Evolutionary conservation across 1,284 basidiomycete genomes (phyloP).

Genomic region (Cryptococcus neoformans): DNA sequence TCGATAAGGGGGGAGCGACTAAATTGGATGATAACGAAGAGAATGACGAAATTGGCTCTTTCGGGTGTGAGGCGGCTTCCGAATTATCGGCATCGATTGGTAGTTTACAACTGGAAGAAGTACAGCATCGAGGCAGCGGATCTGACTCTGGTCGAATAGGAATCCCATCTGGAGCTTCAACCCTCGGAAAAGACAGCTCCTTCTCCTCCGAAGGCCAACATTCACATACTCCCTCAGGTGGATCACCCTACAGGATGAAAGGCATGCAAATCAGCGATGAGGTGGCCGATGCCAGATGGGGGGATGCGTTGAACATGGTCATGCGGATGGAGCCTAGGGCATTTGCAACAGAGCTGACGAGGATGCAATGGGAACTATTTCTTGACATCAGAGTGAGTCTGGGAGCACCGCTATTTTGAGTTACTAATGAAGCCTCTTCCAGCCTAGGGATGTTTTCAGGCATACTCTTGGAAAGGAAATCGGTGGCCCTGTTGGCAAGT

Average conservation of each 20-base stretch:
- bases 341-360: slow-evolving; percentile 47
- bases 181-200: background rate
- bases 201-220: background rate
- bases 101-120: slow-evolving; percentile 8
- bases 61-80: background rate
- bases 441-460: slow-evolving; percentile 45
- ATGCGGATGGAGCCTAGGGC: slow-evolving; percentile 27
- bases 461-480: slow-evolving; percentile 48
- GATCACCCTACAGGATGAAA: background rate
- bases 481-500: slow-evolving; percentile 36
- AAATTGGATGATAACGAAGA: background rate
- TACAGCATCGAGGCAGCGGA: background rate
- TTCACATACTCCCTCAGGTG: background rate
- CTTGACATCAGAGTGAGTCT: slow-evolving; percentile 35
- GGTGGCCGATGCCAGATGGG: slow-evolving; percentile 16
- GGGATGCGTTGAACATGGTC: slow-evolving; percentile 15
- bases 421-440: background rate
- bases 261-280: slow-evolving; percentile 7
- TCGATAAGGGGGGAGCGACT: slow-evolving; percentile 23
- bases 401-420: background rate
- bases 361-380: slow-evolving; percentile 47
- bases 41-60: background rate
- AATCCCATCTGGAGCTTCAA: background rate
- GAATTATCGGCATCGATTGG: slow-evolving; percentile 13
- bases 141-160: background rate